Percentiles rank a stretch among this genome's conserved stretches.
Evolutionary conservation across 768 basidiomycete genomes (phyloP).

Genomic region (Collybia sordida): DNA sequence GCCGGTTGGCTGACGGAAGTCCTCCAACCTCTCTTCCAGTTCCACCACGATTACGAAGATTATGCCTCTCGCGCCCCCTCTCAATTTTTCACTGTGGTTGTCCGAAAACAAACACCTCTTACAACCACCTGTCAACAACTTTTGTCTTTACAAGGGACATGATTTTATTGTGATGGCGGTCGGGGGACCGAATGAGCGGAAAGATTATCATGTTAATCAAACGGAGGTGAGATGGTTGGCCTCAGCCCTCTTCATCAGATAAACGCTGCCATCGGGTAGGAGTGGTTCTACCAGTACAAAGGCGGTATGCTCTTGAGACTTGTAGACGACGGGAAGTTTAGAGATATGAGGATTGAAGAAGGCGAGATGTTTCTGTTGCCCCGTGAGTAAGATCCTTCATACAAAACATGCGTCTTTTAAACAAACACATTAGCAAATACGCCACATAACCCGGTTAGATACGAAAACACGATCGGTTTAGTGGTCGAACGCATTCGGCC

Average conservation of each 20-base stretch:
- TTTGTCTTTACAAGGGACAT: slow-evolving; percentile 74
- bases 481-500: slow-evolving; percentile 89
- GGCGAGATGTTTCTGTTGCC: slow-evolving; percentile 97
- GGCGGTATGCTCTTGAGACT: slow-evolving; percentile 89
- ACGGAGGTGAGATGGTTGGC: slow-evolving; percentile 63
- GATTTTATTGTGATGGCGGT: slow-evolving; percentile 97
- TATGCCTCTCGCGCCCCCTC: slow-evolving; percentile 77
- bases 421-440: slow-evolving; percentile 67
- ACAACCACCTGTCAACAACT: slow-evolving; percentile 92
- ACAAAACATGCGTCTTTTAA: background rate
- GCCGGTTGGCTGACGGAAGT: too few relatives aligned
- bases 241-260: background rate
- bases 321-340: slow-evolving; percentile 76
- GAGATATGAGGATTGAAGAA: slow-evolving; percentile 87
- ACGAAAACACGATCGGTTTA: slow-evolving; percentile 85
- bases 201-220: slow-evolving; percentile 94
- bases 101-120: slow-evolving; percentile 75
- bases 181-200: slow-evolving; percentile 92
- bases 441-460: slow-evolving; percentile 94
- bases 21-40: background rate
- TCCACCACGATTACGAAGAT: background rate
- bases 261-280: slow-evolving; percentile 40
- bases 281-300: slow-evolving; percentile 98
- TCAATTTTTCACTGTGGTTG: slow-evolving; percentile 92
- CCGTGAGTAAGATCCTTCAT: slow-evolving; percentile 43